Conservation (phyloP, 495 filamentous ascomycete species). For the Cenococcum geophilum region DNA sequence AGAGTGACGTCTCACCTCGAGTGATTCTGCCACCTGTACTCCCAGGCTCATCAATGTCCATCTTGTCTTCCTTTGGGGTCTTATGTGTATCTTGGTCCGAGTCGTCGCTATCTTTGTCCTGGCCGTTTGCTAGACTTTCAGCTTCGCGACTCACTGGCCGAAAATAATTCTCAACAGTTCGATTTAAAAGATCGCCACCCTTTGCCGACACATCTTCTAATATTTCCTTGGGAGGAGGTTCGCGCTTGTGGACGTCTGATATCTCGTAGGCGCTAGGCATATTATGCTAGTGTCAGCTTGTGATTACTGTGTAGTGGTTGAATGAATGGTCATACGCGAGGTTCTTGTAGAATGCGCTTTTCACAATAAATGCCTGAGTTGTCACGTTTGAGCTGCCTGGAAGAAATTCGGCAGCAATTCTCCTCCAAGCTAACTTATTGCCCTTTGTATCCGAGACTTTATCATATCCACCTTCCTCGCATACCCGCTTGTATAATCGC, state of each 20-base stretch:
- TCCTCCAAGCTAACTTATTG: constrained; percentile 73
- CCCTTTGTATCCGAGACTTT: constrained; percentile 56
- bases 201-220: constrained; percentile 70
- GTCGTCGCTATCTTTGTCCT: constrained; percentile 31
- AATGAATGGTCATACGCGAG: constrained; percentile 47
- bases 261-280: constrained; percentile 67
- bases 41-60: constrained; percentile 53
- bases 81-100: constrained; percentile 48
- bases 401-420: constrained; percentile 60
- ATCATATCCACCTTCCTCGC: constrained; percentile 71
- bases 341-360: constrained; percentile 77
- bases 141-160: constrained; percentile 38
- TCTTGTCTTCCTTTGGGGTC: constrained; percentile 58
- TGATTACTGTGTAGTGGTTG: neutral
- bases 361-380: constrained; percentile 67
- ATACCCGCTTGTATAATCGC: constrained; percentile 63
- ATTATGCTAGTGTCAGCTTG: constrained; percentile 7
- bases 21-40: constrained; percentile 55
- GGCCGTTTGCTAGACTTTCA: constrained; percentile 33
- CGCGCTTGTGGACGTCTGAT: constrained; percentile 58
- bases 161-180: constrained; percentile 67
- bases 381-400: constrained; percentile 57
- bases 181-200: constrained; percentile 65
- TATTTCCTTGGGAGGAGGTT: constrained; percentile 76
- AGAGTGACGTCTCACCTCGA: constrained; percentile 42